phyloP scores from a whole-genome alignment of 163 green algal species.

The Volvox carteri region DNA sequence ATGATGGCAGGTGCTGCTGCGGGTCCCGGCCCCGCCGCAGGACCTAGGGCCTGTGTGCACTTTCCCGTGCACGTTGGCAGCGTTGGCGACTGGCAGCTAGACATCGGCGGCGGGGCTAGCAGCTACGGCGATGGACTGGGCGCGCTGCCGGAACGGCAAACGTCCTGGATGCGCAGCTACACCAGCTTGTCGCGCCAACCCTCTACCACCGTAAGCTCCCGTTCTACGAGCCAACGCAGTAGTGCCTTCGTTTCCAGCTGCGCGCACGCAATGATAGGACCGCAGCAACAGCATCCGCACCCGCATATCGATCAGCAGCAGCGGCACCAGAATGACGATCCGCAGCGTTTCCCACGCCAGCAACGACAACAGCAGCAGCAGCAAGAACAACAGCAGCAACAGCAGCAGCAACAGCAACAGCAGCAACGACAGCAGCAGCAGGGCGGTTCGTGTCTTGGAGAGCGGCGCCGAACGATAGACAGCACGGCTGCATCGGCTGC shows the following conservation, averaged over 20 bases:
- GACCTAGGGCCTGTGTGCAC: background rate
- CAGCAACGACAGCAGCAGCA: background rate
- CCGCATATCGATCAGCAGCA: background rate
- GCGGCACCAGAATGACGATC: conserved; percentile 6
- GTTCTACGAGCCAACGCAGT: background rate
- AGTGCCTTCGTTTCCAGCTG: background rate
- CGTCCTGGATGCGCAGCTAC: background rate
- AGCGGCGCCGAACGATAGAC: background rate
- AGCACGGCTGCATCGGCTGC: background rate
- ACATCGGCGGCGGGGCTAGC: background rate
- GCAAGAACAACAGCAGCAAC: too few relatives aligned
- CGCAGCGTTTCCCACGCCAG: background rate
- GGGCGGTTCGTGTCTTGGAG: background rate
- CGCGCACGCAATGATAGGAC: background rate
- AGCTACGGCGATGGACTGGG: background rate
- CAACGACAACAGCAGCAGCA: background rate
- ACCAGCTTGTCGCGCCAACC: background rate
- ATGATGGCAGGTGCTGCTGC: too few relatives aligned
- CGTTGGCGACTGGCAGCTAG: background rate
- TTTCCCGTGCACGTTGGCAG: background rate
- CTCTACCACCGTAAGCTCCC: background rate
- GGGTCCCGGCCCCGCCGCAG: too few relatives aligned
- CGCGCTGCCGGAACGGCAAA: background rate
- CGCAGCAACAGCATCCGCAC: background rate
- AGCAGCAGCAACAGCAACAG: background rate